Base-by-base conservation (phyloP, 2,329 filamentous ascomycete genomes). In the Ophiostoma ulmi region DNA sequence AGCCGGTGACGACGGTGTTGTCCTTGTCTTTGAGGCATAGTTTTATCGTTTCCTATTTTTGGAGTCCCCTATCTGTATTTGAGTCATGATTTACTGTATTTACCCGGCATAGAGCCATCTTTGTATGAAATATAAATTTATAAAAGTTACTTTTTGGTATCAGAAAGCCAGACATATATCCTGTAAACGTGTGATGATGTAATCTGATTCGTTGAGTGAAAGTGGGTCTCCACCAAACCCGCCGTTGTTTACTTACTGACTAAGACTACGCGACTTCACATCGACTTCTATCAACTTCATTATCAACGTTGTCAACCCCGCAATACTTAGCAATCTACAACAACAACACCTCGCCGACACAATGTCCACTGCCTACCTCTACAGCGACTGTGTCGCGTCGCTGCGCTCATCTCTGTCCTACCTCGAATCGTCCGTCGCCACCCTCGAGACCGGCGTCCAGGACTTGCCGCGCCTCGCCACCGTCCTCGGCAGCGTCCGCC, bases 1-100 rank as follows among this genome's bases (percentile, higher is more conserved):
- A 6, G 95, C 93, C 1, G 95, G 95, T 35, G 95, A 99, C 81
- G 95, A 99, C 78, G 86, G 87, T 7, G 79, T 92, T 36, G 83
- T 87, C 38, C 78, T 92, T 76, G 86, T 92, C 1, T 92, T 92
- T 78, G 87, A 90, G 78, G 83, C 84, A 61, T 85, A 78, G 35
- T 22, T 8, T 58, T 44, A 3, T 31, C 3, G 14, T 7, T 17
- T 20, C 22, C 20, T 26, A 11, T 44, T n/a, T 48, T 13, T 38
- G 31, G 31, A 31, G 31, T 31, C 31, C 0, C 4, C 31, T 31
- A 61, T 31, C 14, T 61, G 55, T 61, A 26, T 11, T 6, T 36
- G 7, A 13, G 4, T 41, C 13, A 22, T 35, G n/a, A 67, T 67
- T 48, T 17, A 17, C 13, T 55, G 35, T 38, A 39, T 31, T 68